A percentile compares a stretch with the other conserved stretches of the same genome.
phyloP scores from a whole-genome alignment of 805 yeast species.

The Soucietia sequanensis region DNA sequence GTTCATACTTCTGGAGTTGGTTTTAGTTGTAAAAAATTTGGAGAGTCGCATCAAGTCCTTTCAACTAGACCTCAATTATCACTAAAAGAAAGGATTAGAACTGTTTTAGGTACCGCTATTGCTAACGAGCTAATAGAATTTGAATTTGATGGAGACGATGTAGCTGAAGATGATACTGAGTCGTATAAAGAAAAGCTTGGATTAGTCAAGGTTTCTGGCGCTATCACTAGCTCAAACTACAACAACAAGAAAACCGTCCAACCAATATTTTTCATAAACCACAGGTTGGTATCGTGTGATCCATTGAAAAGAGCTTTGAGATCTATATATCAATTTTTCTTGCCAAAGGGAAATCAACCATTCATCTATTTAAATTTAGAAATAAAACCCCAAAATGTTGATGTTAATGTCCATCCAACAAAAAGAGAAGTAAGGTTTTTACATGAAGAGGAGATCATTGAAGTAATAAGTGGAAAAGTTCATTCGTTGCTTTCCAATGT shows the following conservation, averaged over 20 bases:
- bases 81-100: slow-evolving; percentile 66
- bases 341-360: slow-evolving; percentile 76
- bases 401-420: slow-evolving; percentile 95
- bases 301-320: slow-evolving; percentile 69
- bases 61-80: slow-evolving; percentile 51
- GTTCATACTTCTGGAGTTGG: slow-evolving; percentile 70
- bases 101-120: slow-evolving; percentile 66
- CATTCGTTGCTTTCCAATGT: slow-evolving; percentile 51
- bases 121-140: slow-evolving; percentile 63
- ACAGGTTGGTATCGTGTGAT: slow-evolving; percentile 79
- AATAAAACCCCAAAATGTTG: slow-evolving; percentile 68
- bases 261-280: slow-evolving; percentile 82
- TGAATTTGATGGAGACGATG: slow-evolving; percentile 24
- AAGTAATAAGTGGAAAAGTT: slow-evolving; percentile 48
- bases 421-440: slow-evolving; percentile 88
- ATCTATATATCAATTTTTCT: slow-evolving; percentile 57
- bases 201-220: slow-evolving; percentile 52
- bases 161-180: slow-evolving; percentile 10
- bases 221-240: slow-evolving; percentile 69
- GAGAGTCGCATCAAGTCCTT: slow-evolving; percentile 70
- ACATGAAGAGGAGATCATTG: slow-evolving; percentile 82
- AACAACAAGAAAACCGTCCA: slow-evolving; percentile 60
- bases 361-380: slow-evolving; percentile 74
- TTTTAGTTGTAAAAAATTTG: slow-evolving; percentile 75
- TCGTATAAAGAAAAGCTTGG: slow-evolving; percentile 39